These are phyloP conservation scores for Camelina hispida DNA, from an alignment of 345 rosid genomes.

Conservation along the genomic window DNA sequence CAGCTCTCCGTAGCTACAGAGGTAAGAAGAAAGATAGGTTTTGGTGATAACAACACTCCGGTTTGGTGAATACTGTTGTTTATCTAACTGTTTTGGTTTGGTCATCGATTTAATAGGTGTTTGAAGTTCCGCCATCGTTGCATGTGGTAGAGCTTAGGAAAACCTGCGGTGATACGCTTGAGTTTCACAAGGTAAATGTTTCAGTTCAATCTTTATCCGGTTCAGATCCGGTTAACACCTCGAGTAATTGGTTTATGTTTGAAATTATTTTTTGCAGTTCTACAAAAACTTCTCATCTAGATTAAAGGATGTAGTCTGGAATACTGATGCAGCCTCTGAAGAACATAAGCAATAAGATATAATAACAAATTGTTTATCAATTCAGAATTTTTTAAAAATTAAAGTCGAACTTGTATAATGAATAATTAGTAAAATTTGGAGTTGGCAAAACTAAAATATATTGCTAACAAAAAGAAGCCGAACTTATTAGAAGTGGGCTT, in stretches of 20 bases:
- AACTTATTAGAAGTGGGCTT: slow-evolving; percentile 3
- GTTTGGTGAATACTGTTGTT: neutral
- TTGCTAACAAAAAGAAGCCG: slow-evolving; percentile 7
- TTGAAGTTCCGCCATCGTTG: slow-evolving; percentile 92
- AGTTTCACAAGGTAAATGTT: slow-evolving; percentile 79
- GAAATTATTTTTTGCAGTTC: slow-evolving; percentile 61
- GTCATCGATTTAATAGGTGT: slow-evolving; percentile 57
- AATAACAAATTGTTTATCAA: neutral
- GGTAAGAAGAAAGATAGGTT: slow-evolving; percentile 51
- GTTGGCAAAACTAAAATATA: neutral
- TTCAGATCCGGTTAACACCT: neutral
- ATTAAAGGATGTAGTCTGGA: slow-evolving; percentile 84
- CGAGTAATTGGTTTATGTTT: neutral
- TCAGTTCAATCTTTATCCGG: slow-evolving; percentile 7
- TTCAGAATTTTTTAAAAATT: neutral
- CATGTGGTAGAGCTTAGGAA: slow-evolving; percentile 96
- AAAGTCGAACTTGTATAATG: slow-evolving; percentile 11
- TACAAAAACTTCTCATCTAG: slow-evolving; percentile 77
- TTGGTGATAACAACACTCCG: neutral
- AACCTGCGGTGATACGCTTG: slow-evolving; percentile 91
- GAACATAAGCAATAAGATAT: slow-evolving; percentile 24
- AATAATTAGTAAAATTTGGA: neutral
- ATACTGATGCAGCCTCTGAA: slow-evolving; percentile 57
- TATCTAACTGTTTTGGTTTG: slow-evolving; percentile 9
- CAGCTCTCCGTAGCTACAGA: slow-evolving; percentile 93